A percentile compares a stretch with the other conserved stretches of the same genome.
phyloP scores from a whole-genome alignment of 2,329 filamentous ascomycete genomes.

The Thelonectria olida region DNA sequence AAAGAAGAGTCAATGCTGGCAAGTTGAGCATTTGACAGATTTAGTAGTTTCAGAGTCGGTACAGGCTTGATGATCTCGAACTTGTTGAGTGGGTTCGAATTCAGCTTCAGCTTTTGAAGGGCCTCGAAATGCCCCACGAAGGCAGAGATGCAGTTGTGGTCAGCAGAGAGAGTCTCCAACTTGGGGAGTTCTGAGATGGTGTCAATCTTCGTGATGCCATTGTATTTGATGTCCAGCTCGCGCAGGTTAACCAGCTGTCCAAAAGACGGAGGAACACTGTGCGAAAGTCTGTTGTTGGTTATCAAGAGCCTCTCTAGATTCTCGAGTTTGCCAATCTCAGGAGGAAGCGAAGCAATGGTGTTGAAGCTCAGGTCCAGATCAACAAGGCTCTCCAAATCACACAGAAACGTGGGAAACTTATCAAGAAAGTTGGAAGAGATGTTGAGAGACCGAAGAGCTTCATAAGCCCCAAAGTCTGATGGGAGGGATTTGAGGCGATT shows the following conservation, averaged over 20 bases:
- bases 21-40: constrained; percentile 90
- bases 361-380: constrained; percentile 99
- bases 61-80: constrained; percentile 84
- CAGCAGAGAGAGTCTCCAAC: constrained; percentile 86
- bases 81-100: constrained; percentile 94
- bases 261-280: constrained; percentile 78
- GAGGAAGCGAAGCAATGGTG: constrained; percentile 79
- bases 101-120: constrained; percentile 85
- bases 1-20: constrained; percentile 91
- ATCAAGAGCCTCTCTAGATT: constrained; percentile 91
- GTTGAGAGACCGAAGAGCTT: constrained; percentile 82
- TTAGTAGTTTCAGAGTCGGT: constrained; percentile 84
- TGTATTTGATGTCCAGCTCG: constrained; percentile 95
- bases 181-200: constrained; percentile 84
- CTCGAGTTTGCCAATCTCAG: constrained; percentile 78
- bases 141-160: constrained; percentile 91
- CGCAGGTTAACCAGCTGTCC: constrained; percentile 79
- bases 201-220: constrained; percentile 87
- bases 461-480: constrained; percentile 83
- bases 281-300: constrained; percentile 90
- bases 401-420: constrained; percentile 85
- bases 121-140: constrained; percentile 90
- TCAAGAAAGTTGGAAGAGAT: constrained; percentile 93
- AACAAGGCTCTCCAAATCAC: constrained; percentile 81
- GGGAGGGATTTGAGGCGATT: constrained; percentile 86